These are phyloP conservation scores for Talaromyces islandicus DNA, from an alignment of 2,329 filamentous ascomycete genomes.

Conservation along the genomic window DNA sequence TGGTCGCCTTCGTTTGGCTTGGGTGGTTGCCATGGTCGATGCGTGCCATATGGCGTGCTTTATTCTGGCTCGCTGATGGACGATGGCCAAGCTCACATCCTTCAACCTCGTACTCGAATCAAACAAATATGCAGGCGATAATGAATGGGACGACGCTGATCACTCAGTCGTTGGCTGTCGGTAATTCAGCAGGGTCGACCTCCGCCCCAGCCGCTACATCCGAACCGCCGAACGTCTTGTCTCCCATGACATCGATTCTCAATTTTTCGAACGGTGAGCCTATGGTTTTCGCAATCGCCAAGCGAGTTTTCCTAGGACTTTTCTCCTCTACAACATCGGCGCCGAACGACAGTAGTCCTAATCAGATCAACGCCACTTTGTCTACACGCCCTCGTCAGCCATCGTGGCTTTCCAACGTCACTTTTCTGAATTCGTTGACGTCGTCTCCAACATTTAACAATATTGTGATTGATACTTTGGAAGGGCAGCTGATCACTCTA, in stretches of 20 bases:
- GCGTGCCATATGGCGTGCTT: slow-evolving; percentile 82
- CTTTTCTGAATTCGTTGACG: slow-evolving; percentile 53
- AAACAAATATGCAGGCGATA: slow-evolving; percentile 17
- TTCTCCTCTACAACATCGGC: slow-evolving; percentile 26
- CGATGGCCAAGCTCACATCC: slow-evolving; percentile 46
- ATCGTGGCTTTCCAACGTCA: slow-evolving; percentile 54
- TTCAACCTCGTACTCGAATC: slow-evolving; percentile 14
- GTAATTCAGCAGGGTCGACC: slow-evolving; percentile 19
- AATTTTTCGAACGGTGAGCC: slow-evolving; percentile 40
- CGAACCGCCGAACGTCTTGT: slow-evolving; percentile 24
- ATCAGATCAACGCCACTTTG: slow-evolving; percentile 20
- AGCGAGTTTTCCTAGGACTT: slow-evolving; percentile 34
- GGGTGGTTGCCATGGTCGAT: slow-evolving; percentile 84
- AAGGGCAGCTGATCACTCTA: slow-evolving; percentile 90
- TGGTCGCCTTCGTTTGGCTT: slow-evolving; percentile 85
- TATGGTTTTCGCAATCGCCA: slow-evolving; percentile 41
- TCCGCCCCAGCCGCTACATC: slow-evolving; percentile 18
- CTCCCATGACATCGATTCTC: slow-evolving; percentile 34
- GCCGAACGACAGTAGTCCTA: slow-evolving; percentile 20
- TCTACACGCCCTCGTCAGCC: slow-evolving; percentile 32
- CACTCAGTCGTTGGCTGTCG: slow-evolving; percentile 15
- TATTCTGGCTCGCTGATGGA: slow-evolving; percentile 91
- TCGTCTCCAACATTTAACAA: slow-evolving; percentile 68
- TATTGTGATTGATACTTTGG: slow-evolving; percentile 72
- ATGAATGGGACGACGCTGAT: slow-evolving; percentile 22